phyloP scores from a whole-genome alignment of 2,329 filamentous ascomycete genomes.

The Onygena corvina region DNA sequence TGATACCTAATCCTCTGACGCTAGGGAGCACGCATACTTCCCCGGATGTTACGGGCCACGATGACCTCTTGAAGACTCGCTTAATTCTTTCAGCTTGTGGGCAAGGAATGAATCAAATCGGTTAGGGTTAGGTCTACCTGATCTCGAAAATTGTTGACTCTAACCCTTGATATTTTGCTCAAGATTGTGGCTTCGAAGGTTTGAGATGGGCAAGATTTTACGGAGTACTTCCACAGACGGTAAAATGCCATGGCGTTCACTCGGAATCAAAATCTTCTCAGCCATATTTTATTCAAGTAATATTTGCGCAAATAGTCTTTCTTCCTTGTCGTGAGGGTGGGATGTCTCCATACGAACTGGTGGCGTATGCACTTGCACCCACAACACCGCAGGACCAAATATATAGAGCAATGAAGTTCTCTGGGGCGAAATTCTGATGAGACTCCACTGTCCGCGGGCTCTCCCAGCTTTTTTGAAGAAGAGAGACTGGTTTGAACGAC shows the following conservation, averaged over 20 bases:
- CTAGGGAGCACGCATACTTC: no score
- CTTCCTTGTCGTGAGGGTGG: neutral
- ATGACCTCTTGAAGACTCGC: neutral
- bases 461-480: no score
- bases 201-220: neutral
- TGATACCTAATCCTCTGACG: slow-evolving; percentile 3
- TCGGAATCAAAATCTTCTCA: neutral
- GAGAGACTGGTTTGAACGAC: no score
- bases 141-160: neutral
- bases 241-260: no score
- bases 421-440: neutral
- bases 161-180: no score
- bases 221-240: no score
- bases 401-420: neutral
- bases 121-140: neutral
- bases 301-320: neutral
- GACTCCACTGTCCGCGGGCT: no score
- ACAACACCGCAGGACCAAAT: neutral
- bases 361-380: neutral
- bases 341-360: neutral
- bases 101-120: neutral
- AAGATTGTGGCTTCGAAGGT: neutral
- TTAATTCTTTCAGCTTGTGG: slow-evolving; percentile 3
- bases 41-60: neutral
- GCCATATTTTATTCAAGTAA: neutral